Percentiles rank a stretch among this genome's conserved stretches.
Conservation (phyloP, 2,329 filamentous ascomycete species). For the Neoscytalidium dimidiatum region DNA sequence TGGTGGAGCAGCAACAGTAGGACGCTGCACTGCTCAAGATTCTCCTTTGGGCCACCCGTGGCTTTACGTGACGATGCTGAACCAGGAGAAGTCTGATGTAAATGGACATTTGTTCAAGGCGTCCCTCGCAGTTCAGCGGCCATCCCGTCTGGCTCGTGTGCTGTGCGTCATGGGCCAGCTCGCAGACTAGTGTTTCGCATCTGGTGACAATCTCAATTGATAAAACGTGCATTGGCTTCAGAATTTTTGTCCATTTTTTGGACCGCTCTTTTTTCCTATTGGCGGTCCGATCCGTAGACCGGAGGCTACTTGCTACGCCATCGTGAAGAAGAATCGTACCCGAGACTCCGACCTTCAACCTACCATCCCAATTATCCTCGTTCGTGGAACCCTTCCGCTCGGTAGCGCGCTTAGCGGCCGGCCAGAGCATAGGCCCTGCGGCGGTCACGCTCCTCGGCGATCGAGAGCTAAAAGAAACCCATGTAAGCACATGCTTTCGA, state of each 20-base stretch:
- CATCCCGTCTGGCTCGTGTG: background rate
- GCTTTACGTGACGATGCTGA: background rate
- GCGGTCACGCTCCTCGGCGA: conserved; percentile 98
- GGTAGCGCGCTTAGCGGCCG: conserved; percentile 45
- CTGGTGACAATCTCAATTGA: conserved; percentile 3
- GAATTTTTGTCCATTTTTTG: conserved; percentile 19
- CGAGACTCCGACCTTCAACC: conserved; percentile 17
- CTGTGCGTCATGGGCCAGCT: background rate
- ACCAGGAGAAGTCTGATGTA: background rate
- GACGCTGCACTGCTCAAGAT: background rate
- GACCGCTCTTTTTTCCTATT: conserved; percentile 9
- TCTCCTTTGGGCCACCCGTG: background rate
- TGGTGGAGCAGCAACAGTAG: background rate
- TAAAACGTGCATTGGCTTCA: conserved; percentile 9
- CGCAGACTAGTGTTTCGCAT: conserved; percentile 4
- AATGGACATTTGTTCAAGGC: background rate
- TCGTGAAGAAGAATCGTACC: conserved; percentile 10
- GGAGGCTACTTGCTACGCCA: conserved; percentile 15
- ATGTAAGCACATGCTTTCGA: conserved; percentile 1
- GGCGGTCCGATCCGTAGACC: conserved; percentile 18
- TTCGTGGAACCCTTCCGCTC: background rate
- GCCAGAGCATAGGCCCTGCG: conserved; percentile 72
- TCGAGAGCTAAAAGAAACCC: conserved; percentile 66
- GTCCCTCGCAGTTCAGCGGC: background rate
- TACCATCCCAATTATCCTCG: conserved; percentile 4